Conservation (phyloP, 192 early-diverging fungal species). For the Coemansia guatemalensis region DNA sequence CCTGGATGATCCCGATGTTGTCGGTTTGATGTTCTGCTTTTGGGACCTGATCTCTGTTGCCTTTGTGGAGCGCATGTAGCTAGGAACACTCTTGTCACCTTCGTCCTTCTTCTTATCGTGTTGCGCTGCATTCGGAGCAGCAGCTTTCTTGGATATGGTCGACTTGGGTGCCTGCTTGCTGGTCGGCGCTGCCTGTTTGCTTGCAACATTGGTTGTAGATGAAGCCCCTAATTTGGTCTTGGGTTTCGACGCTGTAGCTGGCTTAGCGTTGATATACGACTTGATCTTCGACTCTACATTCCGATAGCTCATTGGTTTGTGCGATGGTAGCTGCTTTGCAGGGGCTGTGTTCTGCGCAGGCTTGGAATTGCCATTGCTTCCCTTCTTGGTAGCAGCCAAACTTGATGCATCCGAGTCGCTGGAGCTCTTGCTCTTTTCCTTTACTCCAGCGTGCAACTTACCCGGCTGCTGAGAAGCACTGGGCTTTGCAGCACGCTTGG, state of each 20-base stretch:
- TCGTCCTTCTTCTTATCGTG: neutral
- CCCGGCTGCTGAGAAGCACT: no score
- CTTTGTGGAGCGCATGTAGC: conserved; percentile 42
- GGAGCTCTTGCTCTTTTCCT: neutral
- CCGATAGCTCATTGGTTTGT: conserved; percentile 18
- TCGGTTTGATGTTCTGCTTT: neutral
- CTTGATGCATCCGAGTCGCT: neutral
- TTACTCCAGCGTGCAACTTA: no score
- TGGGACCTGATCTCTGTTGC: conserved; percentile 37
- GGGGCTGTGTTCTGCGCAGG: neutral
- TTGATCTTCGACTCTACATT: conserved; percentile 50
- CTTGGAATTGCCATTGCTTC: neutral
- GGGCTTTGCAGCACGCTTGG: no score
- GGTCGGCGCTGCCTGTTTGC: no score
- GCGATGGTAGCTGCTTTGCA: neutral
- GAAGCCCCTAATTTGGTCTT: conserved; percentile 16
- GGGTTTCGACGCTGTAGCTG: conserved; percentile 13
- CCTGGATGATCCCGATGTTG: conserved; percentile 1
- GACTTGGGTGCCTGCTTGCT: neutral
- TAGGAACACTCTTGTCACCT: conserved; percentile 18
- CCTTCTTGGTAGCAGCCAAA: neutral
- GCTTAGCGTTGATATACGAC: conserved; percentile 42
- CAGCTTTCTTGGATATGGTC: neutral
- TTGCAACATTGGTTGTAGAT: conserved; percentile 4
- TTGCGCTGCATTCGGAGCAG: neutral